A percentile compares a stretch with the other conserved stretches of the same genome.
Evolutionary conservation across 116 monocot species (phyloP).

Genomic region (Posidonia oceanica): DNA sequence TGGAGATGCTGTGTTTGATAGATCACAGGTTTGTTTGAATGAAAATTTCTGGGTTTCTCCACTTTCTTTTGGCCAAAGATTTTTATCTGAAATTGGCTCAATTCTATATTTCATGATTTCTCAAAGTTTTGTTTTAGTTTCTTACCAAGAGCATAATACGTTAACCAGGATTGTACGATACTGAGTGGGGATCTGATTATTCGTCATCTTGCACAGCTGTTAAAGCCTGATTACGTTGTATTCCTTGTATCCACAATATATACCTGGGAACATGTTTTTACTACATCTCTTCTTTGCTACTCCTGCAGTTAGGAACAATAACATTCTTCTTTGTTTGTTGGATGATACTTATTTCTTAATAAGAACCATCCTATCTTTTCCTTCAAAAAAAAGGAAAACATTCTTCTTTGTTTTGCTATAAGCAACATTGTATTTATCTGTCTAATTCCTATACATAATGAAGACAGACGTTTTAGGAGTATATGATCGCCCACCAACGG

Average conservation of each 20-base stretch:
- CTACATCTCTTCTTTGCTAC: no score
- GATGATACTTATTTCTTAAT: no score
- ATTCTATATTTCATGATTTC: not conserved
- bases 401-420: no score
- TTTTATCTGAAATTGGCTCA: not conserved
- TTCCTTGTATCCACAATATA: slow-evolving; percentile 70
- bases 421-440: no score
- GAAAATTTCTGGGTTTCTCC: not conserved
- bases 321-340: no score
- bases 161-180: slow-evolving; percentile 80
- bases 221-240: slow-evolving; percentile 80
- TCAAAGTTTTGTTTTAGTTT: not conserved
- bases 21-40: slow-evolving; percentile 35
- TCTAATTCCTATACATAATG: not conserved
- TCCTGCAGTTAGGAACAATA: no score
- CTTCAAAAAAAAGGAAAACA: no score
- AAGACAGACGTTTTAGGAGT: slow-evolving; percentile 95
- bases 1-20: slow-evolving; percentile 92
- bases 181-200: slow-evolving; percentile 94
- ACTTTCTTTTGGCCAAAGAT: not conserved
- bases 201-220: slow-evolving; percentile 66
- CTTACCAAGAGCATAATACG: not conserved
- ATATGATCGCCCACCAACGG: slow-evolving; percentile 74
- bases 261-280: not conserved
- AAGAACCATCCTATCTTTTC: no score